A percentile compares a stretch with the other conserved stretches of the same genome.
phyloP scores from a whole-genome alignment of 176 grass and related monocot species.

The barley (Hordeum vulgare) region DNA sequence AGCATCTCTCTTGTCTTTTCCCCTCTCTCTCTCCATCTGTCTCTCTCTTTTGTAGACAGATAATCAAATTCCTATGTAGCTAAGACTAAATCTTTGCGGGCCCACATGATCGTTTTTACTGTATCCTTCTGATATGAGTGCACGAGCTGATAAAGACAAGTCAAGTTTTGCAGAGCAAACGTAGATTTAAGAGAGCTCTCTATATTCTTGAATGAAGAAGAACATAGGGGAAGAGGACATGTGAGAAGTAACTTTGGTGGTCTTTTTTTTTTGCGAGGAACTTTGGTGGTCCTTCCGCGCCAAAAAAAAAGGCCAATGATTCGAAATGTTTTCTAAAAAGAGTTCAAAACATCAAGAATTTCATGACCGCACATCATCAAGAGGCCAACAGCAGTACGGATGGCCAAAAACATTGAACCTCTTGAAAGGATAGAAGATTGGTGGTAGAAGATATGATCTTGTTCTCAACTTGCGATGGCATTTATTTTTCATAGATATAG shows the following conservation, averaged over 20 bases:
- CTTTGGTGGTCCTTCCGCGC: no score
- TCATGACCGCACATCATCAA: background rate
- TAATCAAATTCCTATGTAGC: background rate
- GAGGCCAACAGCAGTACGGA: background rate
- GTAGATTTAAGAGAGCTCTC: background rate
- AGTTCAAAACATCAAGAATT: background rate
- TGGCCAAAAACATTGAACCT: background rate
- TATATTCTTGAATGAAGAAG: no score
- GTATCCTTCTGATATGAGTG: background rate
- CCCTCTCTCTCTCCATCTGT: background rate
- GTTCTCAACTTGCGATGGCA: background rate
- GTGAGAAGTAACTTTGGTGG: background rate
- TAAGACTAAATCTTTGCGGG: background rate
- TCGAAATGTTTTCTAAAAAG: background rate
- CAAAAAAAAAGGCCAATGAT: no score
- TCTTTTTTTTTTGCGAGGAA: no score
- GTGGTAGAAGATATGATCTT: background rate
- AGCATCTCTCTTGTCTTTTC: slow-evolving; percentile 12
- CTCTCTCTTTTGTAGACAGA: background rate
- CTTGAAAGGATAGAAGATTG: background rate
- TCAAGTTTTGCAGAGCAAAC: background rate
- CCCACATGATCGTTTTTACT: background rate
- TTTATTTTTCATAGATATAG: background rate
- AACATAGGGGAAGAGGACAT: background rate
- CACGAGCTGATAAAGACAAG: background rate